Evolutionary conservation across 352 stramenopile species (phyloP).

Genomic region (Pythium dissimile): DNA sequence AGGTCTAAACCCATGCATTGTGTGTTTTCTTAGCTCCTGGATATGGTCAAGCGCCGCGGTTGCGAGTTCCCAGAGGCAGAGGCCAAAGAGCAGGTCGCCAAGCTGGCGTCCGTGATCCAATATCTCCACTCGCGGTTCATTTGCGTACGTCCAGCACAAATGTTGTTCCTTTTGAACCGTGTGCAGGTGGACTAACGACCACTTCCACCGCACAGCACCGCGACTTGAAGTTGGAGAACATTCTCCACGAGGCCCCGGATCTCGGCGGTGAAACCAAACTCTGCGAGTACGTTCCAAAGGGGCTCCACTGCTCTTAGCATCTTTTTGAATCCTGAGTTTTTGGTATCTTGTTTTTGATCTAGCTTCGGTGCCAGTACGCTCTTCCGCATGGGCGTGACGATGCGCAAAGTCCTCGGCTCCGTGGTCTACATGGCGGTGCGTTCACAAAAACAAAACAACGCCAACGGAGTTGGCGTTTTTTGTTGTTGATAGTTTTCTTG

Average conservation of each 20-base stretch:
- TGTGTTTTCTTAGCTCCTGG: constrained; percentile 36
- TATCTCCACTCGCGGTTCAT: constrained; percentile 82
- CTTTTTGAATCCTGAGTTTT: neutral
- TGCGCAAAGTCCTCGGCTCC: constrained; percentile 75
- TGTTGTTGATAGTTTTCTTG: no score
- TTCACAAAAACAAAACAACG: no score
- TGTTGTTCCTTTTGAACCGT: neutral
- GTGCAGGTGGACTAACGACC: no score
- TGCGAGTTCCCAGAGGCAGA: constrained; percentile 49
- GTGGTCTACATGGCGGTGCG: constrained; percentile 84
- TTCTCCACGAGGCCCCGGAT: constrained; percentile 58
- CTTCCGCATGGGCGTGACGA: constrained; percentile 71
- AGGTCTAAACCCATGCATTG: neutral
- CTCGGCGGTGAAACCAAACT: constrained; percentile 63
- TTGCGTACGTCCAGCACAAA: constrained; percentile 38
- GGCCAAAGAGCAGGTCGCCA: constrained; percentile 55
- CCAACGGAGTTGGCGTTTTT: no score
- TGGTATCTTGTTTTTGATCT: neutral
- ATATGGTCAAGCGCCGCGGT: constrained; percentile 47
- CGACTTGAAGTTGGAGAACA: constrained; percentile 82
- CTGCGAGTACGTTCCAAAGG: constrained; percentile 78
- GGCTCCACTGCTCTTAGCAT: neutral
- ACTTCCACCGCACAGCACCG: constrained; percentile 60
- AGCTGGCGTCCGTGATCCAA: constrained; percentile 71
- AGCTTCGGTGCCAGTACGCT: constrained; percentile 80